Evolutionary conservation across 495 filamentous ascomycete genomes (phyloP).

Genomic region (Thozetella sp.): DNA sequence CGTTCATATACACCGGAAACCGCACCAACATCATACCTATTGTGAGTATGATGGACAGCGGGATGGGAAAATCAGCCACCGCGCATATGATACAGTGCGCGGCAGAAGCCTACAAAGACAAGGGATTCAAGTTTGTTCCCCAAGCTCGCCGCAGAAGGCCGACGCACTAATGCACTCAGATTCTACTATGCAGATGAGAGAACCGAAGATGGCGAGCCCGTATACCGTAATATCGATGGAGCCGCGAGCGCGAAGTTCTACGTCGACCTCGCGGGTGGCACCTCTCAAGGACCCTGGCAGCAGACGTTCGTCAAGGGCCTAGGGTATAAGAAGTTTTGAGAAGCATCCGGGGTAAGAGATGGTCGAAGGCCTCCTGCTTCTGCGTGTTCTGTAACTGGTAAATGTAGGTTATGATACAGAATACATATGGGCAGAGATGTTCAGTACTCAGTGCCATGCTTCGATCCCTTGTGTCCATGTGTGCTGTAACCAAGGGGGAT

Average conservation of each 20-base stretch:
- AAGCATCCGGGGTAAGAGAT: too few relatives aligned
- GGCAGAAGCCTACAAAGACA: slow-evolving; percentile 36
- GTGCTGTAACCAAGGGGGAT: too few relatives aligned
- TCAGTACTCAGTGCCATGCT: too few relatives aligned
- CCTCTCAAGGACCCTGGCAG: slow-evolving; percentile 42
- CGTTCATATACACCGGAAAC: slow-evolving; percentile 55
- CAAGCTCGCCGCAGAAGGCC: not conserved
- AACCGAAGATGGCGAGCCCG: slow-evolving; percentile 36
- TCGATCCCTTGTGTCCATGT: too few relatives aligned
- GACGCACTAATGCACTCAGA: slow-evolving; percentile 16
- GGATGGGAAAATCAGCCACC: slow-evolving; percentile 45
- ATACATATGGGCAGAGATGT: too few relatives aligned
- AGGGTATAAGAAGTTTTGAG: slow-evolving; percentile 36
- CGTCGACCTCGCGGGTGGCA: slow-evolving; percentile 31
- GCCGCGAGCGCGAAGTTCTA: slow-evolving; percentile 43
- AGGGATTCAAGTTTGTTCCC: slow-evolving; percentile 45
- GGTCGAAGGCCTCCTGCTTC: too few relatives aligned
- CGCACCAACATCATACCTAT: slow-evolving; percentile 34
- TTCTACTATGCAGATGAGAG: slow-evolving; percentile 53
- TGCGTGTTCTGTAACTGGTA: too few relatives aligned
- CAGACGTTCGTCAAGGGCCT: slow-evolving; percentile 47
- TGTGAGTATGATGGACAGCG: slow-evolving; percentile 29
- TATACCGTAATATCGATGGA: slow-evolving; percentile 26
- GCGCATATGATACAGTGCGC: slow-evolving; percentile 44
- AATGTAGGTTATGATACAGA: too few relatives aligned